Conservation (phyloP, 2,329 filamentous ascomycete species). For the Diaporthe sp. region DNA sequence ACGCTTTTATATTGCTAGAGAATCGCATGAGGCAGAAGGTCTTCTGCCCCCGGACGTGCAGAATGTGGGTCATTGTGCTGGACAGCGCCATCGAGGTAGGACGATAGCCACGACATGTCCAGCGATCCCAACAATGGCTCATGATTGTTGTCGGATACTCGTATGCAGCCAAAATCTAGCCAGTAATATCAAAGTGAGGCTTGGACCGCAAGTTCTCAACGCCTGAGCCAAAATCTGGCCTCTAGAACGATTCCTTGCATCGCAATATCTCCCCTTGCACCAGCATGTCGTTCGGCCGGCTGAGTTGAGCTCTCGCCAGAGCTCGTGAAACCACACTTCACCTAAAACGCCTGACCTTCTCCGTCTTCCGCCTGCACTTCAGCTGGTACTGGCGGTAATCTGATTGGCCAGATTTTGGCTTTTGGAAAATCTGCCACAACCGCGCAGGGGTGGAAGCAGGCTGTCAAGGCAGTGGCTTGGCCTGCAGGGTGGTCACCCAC, state of each 20-base stretch:
- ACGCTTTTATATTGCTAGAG: not conserved
- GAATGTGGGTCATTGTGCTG: not conserved
- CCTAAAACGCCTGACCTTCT: too few species aligned
- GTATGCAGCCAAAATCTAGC: not conserved
- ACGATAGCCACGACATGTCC: not conserved
- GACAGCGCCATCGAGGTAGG: too few species aligned
- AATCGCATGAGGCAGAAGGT: not conserved
- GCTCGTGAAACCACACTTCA: not conserved
- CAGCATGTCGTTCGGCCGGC: not conserved
- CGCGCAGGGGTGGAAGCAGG: not conserved
- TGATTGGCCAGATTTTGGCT: slow-evolving; percentile 3
- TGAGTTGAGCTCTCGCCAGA: not conserved
- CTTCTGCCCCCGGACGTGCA: not conserved
- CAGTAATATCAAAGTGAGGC: not conserved
- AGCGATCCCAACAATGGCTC: not conserved
- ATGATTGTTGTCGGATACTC: not conserved
- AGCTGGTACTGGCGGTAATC: not conserved
- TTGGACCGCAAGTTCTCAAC: too few species aligned
- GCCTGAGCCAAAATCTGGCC: not conserved
- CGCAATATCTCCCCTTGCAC: not conserved
- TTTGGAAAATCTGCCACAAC: not conserved
- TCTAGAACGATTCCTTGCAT: not conserved
- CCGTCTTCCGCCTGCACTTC: not conserved
- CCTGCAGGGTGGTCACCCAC: not conserved
- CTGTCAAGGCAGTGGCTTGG: not conserved